Conservation (phyloP, 805 yeast genomes). For the Candida berthetii region DNA sequence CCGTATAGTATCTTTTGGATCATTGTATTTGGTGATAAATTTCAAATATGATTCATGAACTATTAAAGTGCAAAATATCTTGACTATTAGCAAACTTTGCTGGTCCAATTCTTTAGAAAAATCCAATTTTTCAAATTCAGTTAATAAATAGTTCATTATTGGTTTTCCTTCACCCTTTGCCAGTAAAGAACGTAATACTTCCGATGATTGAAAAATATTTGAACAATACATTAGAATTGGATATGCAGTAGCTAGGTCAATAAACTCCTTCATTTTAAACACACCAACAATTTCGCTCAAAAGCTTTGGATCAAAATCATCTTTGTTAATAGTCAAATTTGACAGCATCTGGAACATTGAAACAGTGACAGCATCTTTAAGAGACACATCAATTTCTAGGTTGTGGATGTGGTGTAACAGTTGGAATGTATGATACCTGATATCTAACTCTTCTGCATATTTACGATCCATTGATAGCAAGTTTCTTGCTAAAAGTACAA, state of each 20-base stretch:
- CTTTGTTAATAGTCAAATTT: slow-evolving; percentile 9
- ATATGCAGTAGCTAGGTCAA: slow-evolving; percentile 3
- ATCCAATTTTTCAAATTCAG: slow-evolving; percentile 13
- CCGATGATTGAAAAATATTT: slow-evolving; percentile 8
- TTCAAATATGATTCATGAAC: slow-evolving; percentile 29
- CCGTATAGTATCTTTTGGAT: slow-evolving; percentile 8
- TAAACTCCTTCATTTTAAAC: background rate
- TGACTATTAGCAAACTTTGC: slow-evolving; percentile 16
- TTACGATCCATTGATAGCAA: slow-evolving; percentile 28
- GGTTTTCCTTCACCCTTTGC: slow-evolving; percentile 15
- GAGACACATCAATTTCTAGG: background rate
- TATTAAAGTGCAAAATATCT: slow-evolving; percentile 21
- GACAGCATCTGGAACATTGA: slow-evolving; percentile 11
- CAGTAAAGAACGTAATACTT: slow-evolving; percentile 11
- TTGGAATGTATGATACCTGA: slow-evolving; percentile 2
- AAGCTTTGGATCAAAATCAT: slow-evolving; percentile 1
- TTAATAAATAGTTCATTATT: slow-evolving; percentile 7
- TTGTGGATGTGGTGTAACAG: background rate
- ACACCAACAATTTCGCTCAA: slow-evolving; percentile 8
- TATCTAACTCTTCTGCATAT: slow-evolving; percentile 17
- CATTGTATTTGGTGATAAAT: slow-evolving; percentile 16
- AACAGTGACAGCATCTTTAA: slow-evolving; percentile 1
- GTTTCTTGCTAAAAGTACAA: slow-evolving; percentile 42
- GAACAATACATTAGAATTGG: slow-evolving; percentile 10
- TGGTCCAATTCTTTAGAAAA: slow-evolving; percentile 8